phyloP scores from a whole-genome alignment of 352 stramenopile species.

The Pythium coloratum region DNA sequence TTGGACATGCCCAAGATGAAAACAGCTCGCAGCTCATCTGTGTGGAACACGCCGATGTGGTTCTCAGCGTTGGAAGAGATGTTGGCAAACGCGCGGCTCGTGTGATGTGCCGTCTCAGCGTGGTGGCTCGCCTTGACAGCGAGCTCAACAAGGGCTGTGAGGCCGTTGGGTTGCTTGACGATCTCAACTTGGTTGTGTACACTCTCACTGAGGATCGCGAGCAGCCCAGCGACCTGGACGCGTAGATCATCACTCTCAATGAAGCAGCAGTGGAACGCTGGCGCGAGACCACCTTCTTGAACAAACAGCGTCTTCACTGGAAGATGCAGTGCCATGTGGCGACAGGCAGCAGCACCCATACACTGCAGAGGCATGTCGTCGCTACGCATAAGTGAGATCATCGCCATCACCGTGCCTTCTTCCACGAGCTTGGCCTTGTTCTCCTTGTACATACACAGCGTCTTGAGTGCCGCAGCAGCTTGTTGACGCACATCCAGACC shows the following conservation, averaged over 20 bases:
- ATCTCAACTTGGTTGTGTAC: slow-evolving; percentile 89
- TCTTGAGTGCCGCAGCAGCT: slow-evolving; percentile 90
- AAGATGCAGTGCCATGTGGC: slow-evolving; percentile 86
- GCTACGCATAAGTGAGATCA: slow-evolving; percentile 84
- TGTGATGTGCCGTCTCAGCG: slow-evolving; percentile 82
- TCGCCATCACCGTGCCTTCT: slow-evolving; percentile 79
- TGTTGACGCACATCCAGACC: slow-evolving; percentile 85
- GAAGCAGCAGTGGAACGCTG: slow-evolving; percentile 62
- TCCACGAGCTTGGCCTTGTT: slow-evolving; percentile 90
- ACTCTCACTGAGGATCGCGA: slow-evolving; percentile 93
- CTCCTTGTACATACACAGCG: slow-evolving; percentile 87
- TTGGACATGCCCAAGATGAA: slow-evolving; percentile 67
- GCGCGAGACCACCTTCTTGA: slow-evolving; percentile 59
- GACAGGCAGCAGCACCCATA: slow-evolving; percentile 85
- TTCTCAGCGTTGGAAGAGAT: slow-evolving; percentile 93
- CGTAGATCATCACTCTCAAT: slow-evolving; percentile 80
- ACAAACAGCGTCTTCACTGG: slow-evolving; percentile 73
- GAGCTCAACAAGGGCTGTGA: slow-evolving; percentile 69
- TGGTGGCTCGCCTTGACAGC: slow-evolving; percentile 54
- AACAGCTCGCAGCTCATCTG: slow-evolving; percentile 73
- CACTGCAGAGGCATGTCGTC: slow-evolving; percentile 78
- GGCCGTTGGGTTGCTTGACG: slow-evolving; percentile 68
- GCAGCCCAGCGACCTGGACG: slow-evolving; percentile 84
- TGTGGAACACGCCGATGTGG: slow-evolving; percentile 82
- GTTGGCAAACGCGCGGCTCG: slow-evolving; percentile 88